Percentiles rank a stretch among this genome's conserved stretches.
These are phyloP conservation scores for Coprinopsis cinerea DNA, from an alignment of 768 basidiomycete genomes.

Conservation along the genomic window DNA sequence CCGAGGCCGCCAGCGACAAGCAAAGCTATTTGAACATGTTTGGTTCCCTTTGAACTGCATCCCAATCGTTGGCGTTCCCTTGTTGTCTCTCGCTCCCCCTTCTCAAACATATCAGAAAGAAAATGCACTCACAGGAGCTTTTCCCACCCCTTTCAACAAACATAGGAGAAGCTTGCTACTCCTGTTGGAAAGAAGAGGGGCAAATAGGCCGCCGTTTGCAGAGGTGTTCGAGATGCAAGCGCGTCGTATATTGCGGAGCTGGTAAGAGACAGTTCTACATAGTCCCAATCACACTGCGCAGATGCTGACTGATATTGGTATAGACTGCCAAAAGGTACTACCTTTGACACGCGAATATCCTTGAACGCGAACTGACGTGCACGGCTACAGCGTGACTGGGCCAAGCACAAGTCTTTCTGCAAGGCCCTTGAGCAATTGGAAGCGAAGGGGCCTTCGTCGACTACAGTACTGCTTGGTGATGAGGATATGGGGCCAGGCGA, in stretches of 20 bases:
- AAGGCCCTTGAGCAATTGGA: slow-evolving; percentile 24
- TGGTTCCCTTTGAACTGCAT: too few species aligned
- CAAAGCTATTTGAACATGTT: too few species aligned
- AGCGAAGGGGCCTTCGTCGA: slow-evolving; percentile 6
- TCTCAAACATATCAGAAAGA: too few species aligned
- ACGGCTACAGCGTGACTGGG: slow-evolving; percentile 23
- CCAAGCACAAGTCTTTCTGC: slow-evolving; percentile 26
- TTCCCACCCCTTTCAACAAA: not conserved
- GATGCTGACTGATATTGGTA: not conserved
- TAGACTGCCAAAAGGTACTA: slow-evolving; percentile 28
- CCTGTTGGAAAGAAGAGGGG: not conserved
- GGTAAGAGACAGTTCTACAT: not conserved
- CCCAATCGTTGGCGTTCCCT: too few species aligned
- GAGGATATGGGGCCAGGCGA: slow-evolving; percentile 12
- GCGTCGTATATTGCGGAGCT: not conserved
- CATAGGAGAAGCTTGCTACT: not conserved
- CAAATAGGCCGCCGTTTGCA: not conserved
- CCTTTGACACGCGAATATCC: not conserved
- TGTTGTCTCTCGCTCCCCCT: too few species aligned
- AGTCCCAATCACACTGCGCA: not conserved
- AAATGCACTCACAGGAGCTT: not conserved
- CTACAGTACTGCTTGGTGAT: slow-evolving; percentile 12
- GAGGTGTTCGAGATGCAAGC: not conserved
- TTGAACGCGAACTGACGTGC: not conserved
- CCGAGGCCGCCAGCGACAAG: too few species aligned